Percentiles rank a stretch among this genome's conserved stretches.
phyloP scores from a whole-genome alignment of 169 alveolate genomes.

The Ichthyophthirius multifiliis region DNA sequence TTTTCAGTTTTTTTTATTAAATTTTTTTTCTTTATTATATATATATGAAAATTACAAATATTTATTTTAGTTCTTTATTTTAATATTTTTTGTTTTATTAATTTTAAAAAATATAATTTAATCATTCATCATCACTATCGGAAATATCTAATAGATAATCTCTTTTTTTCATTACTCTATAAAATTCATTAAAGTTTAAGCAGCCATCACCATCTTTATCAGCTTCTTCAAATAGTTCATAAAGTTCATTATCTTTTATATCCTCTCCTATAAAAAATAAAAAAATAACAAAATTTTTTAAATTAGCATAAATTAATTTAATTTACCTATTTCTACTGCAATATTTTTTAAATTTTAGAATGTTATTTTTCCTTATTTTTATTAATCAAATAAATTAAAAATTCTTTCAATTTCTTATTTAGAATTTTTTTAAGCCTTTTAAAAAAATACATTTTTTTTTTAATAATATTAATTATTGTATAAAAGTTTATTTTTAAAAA shows the following conservation, averaged over 20 bases:
- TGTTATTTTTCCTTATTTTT: slow-evolving; percentile 92
- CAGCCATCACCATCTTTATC: slow-evolving; percentile 97
- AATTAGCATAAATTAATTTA: background rate
- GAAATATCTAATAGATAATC: slow-evolving; percentile 15
- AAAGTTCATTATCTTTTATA: slow-evolving; percentile 95
- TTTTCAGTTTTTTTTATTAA: too few species aligned
- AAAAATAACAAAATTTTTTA: slow-evolving; percentile 2
- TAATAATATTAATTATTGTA: background rate
- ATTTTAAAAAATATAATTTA: too few species aligned
- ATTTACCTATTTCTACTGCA: slow-evolving; percentile 89
- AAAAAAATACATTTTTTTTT: background rate
- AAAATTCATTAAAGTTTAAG: slow-evolving; percentile 70
- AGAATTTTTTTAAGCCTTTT: slow-evolving; percentile 86
- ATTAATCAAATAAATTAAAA: slow-evolving; percentile 95
- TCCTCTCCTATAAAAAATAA: slow-evolving; percentile 85
- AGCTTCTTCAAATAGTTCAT: slow-evolving; percentile 97
- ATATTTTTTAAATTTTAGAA: slow-evolving; percentile 94
- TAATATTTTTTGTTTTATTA: too few species aligned
- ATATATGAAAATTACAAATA: too few species aligned
- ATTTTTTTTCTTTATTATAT: too few species aligned
- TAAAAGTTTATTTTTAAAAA: background rate
- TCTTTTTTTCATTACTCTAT: slow-evolving; percentile 72
- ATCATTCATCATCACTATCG: slow-evolving; percentile 19
- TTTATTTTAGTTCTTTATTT: too few species aligned
- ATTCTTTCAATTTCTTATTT: slow-evolving; percentile 95